Percentiles rank a stretch among this genome's conserved stretches.
These are phyloP conservation scores for Botrytis elliptica DNA, from an alignment of 2,329 filamentous ascomycete genomes.

Conservation along the genomic window DNA sequence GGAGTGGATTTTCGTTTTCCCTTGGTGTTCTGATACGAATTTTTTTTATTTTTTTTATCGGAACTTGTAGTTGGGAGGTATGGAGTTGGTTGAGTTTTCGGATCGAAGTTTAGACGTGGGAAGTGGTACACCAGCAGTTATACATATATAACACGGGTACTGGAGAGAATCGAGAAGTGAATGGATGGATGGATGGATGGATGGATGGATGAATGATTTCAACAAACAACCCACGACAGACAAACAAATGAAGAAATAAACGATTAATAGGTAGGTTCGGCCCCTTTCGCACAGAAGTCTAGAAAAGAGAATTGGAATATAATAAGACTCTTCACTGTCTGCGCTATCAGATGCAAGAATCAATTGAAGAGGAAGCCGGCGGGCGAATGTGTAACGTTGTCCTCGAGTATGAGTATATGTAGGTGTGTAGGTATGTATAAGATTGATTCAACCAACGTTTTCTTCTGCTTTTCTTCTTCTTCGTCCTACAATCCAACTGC, in stretches of 20 bases:
- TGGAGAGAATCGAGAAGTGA: background rate
- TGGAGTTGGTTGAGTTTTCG: conserved; percentile 2
- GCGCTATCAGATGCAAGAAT: background rate
- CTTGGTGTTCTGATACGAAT: background rate
- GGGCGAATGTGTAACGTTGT: background rate
- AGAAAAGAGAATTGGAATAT: background rate
- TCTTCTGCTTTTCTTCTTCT: background rate
- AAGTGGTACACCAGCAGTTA: background rate
- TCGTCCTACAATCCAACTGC: background rate
- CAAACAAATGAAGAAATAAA: background rate
- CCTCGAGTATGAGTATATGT: background rate
- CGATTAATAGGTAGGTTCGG: background rate
- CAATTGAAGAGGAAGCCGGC: background rate
- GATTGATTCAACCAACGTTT: background rate
- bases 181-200: background rate
- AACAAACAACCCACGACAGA: background rate
- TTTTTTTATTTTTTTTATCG: background rate
- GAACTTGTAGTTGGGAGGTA: background rate
- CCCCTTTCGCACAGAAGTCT: background rate
- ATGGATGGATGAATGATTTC: background rate
- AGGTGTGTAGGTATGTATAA: background rate
- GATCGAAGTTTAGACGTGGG: conserved; percentile 2
- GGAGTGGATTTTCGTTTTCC: conserved; percentile 1
- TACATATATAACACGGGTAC: background rate
- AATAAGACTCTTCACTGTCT: background rate